Conservation (phyloP, 164 flowering plant genomes). For the Magnolia officinalis region DNA sequence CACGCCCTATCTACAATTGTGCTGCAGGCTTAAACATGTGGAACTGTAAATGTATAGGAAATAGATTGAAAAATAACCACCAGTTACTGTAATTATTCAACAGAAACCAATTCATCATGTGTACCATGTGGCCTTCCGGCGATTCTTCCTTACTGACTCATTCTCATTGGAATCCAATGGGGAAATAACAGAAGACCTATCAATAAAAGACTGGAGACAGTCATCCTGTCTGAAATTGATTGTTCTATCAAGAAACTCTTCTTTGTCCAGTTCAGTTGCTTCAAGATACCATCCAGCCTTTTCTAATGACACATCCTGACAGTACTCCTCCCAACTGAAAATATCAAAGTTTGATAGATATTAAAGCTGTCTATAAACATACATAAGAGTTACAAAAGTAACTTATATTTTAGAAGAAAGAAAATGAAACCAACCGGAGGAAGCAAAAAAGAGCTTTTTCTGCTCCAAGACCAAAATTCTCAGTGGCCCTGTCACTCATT, state of each 20-base stretch:
- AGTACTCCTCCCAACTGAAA: conserved; percentile 84
- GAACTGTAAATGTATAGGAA: neutral
- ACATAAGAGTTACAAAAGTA: neutral
- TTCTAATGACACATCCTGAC: conserved; percentile 73
- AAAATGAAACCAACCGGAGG: conserved; percentile 54
- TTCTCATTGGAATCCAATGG: conserved; percentile 14
- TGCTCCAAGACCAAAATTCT: conserved; percentile 30
- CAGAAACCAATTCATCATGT: neutral
- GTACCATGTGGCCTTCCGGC: conserved; percentile 37
- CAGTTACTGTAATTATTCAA: conserved; percentile 2
- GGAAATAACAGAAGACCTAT: conserved; percentile 15
- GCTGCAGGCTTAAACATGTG: neutral
- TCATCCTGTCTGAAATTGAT: conserved; percentile 14
- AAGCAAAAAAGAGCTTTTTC: conserved; percentile 48
- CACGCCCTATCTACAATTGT: neutral
- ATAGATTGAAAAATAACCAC: neutral
- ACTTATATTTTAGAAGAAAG: neutral
- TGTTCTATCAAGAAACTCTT: conserved; percentile 8
- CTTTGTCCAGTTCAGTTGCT: conserved; percentile 12
- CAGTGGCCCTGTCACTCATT: conserved; percentile 39
- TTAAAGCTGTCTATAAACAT: neutral
- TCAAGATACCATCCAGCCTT: conserved; percentile 71
- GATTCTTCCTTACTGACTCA: conserved; percentile 26
- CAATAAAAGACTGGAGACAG: conserved; percentile 24
- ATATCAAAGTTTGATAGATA: conserved; percentile 1